phyloP scores from a whole-genome alignment of 2,329 filamentous ascomycete species.

The Fusarium nodosum region DNA sequence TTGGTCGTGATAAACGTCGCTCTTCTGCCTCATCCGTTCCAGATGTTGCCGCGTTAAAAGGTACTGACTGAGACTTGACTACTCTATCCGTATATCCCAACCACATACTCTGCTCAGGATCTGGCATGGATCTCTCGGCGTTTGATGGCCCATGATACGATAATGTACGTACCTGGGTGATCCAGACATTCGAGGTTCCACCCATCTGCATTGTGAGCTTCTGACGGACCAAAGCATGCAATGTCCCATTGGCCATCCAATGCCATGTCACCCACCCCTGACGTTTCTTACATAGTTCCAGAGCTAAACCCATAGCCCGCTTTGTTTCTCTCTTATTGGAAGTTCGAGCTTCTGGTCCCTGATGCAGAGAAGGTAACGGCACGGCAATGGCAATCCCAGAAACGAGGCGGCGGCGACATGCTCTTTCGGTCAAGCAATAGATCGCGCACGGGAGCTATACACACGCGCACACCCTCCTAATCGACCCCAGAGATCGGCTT shows the following conservation, averaged over 20 bases:
- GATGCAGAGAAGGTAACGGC: slow-evolving; percentile 2
- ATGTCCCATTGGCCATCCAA: slow-evolving; percentile 24
- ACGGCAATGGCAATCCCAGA: slow-evolving; percentile 4
- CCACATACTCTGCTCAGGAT: slow-evolving; percentile 22
- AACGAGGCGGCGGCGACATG: slow-evolving; percentile 37
- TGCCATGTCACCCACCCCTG: slow-evolving; percentile 27
- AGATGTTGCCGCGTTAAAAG: not conserved
- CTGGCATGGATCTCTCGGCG: slow-evolving; percentile 48
- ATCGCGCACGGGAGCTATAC: slow-evolving; percentile 34
- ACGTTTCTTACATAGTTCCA: slow-evolving; percentile 32
- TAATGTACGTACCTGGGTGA: not conserved
- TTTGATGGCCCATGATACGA: slow-evolving; percentile 14
- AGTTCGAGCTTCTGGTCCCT: slow-evolving; percentile 29
- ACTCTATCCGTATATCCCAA: not conserved
- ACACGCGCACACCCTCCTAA: slow-evolving; percentile 26
- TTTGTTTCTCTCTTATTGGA: slow-evolving; percentile 19
- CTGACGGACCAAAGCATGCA: slow-evolving; percentile 33
- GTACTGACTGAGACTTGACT: not conserved
- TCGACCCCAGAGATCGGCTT: slow-evolving; percentile 42
- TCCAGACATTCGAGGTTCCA: slow-evolving; percentile 5
- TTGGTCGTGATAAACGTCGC: not conserved
- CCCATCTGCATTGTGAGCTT: slow-evolving; percentile 3
- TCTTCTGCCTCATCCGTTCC: not conserved
- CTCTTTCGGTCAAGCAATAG: slow-evolving; percentile 37
- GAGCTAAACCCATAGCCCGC: slow-evolving; percentile 27